A percentile compares a stretch with the other conserved stretches of the same genome.
phyloP scores from a whole-genome alignment of 2,329 filamentous ascomycete species.

The Emericellopsis cladophorae region DNA sequence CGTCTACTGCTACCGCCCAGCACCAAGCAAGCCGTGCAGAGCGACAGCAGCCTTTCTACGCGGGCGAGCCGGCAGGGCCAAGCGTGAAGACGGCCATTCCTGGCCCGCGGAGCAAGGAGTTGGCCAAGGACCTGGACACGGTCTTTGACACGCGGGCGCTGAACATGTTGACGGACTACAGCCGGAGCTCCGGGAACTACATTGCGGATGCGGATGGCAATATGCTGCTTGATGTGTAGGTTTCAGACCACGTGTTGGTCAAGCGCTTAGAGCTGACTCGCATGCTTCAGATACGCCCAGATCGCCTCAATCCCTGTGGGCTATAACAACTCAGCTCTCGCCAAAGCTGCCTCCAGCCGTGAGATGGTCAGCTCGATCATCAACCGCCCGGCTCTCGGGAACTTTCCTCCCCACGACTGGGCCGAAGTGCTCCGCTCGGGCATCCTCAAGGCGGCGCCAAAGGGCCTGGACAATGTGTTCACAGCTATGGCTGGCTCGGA shows the following conservation, averaged over 20 bases:
- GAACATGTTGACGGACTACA: conserved; percentile 73
- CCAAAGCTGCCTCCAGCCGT: conserved; percentile 56
- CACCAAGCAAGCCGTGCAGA: not conserved
- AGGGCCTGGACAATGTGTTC: conserved; percentile 78
- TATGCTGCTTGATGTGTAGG: conserved; percentile 58
- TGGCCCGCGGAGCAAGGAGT: conserved; percentile 60
- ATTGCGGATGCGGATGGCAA: conserved; percentile 63
- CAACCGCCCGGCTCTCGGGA: conserved; percentile 81
- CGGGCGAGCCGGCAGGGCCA: conserved; percentile 38
- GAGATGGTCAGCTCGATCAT: conserved; percentile 73
- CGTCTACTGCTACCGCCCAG: not conserved
- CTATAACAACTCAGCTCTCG: conserved; percentile 77
- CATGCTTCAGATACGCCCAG: conserved; percentile 56
- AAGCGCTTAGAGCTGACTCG: not conserved
- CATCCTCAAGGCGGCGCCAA: conserved; percentile 70
- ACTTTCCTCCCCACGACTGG: conserved; percentile 84
- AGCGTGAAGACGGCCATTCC: conserved; percentile 50
- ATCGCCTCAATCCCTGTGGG: conserved; percentile 88
- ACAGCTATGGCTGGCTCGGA: conserved; percentile 83
- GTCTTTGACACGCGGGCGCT: conserved; percentile 79
- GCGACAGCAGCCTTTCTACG: conserved; percentile 22
- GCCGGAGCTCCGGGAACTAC: conserved; percentile 69
- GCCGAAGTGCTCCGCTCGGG: conserved; percentile 66
- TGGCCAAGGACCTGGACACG: conserved; percentile 56
- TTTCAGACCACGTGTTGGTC: conserved; percentile 2